Conservation (phyloP, 2,329 filamentous ascomycete species). For the Erysiphe neolycopersici region DNA sequence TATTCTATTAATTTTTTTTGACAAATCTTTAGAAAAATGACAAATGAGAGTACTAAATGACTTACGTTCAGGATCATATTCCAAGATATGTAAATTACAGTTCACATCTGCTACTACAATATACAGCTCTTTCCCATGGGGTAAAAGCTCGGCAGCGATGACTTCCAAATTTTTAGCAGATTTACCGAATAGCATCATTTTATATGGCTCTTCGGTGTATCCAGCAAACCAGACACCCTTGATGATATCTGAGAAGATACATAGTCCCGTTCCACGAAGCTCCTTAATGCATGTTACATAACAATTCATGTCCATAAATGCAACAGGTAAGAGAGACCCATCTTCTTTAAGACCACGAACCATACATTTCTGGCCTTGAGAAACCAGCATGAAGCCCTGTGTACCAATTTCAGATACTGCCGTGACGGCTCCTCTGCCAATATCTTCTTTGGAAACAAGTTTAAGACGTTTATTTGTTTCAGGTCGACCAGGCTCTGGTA, state of each 20-base stretch:
- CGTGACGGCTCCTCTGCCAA: constrained; percentile 75
- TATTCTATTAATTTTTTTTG: background rate
- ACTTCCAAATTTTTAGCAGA: constrained; percentile 54
- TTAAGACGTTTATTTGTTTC: constrained; percentile 73
- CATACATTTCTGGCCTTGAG: constrained; percentile 94
- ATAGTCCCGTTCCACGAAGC: constrained; percentile 58
- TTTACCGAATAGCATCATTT: constrained; percentile 80
- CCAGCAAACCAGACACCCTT: constrained; percentile 93
- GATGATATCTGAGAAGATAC: constrained; percentile 66
- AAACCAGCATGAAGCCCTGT: constrained; percentile 67
- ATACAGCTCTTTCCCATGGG: constrained; percentile 56
- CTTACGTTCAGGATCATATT: constrained; percentile 86
- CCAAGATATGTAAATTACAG: constrained; percentile 63
- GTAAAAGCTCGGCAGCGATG: constrained; percentile 63
- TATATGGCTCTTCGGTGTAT: constrained; percentile 91
- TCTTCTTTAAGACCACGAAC: constrained; percentile 90
- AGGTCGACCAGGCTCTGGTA: constrained; percentile 61
- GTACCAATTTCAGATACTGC: constrained; percentile 62
- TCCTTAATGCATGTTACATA: constrained; percentile 72
- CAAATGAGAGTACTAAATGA: constrained; percentile 6
- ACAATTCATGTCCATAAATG: constrained; percentile 93
- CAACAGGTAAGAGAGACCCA: constrained; percentile 70
- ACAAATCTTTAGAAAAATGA: background rate
- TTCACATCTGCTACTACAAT: constrained; percentile 66
- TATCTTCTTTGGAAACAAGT: constrained; percentile 66